A percentile compares a stretch with the other conserved stretches of the same genome.
These are phyloP conservation scores for Waitea zeae DNA, from an alignment of 1,284 basidiomycete species.

Conservation along the genomic window DNA sequence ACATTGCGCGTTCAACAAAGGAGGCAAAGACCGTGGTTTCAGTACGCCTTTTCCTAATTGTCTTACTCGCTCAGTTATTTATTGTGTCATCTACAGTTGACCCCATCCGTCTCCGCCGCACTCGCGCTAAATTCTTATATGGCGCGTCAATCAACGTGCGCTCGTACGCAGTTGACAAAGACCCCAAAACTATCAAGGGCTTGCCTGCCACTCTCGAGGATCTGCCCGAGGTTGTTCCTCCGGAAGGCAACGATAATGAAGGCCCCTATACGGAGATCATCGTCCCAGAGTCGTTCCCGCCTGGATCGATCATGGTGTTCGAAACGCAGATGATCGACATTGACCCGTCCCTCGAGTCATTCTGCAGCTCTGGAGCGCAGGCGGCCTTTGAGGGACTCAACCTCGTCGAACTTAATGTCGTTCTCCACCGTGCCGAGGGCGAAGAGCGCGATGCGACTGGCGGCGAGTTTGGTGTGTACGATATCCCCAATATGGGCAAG, in stretches of 20 bases:
- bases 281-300: constrained; percentile 78
- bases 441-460: constrained; percentile 81
- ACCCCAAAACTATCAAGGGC: constrained; percentile 46
- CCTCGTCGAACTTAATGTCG: constrained; percentile 75
- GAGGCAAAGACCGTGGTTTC: constrained; percentile 60
- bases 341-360: constrained; percentile 46
- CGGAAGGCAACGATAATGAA: constrained; percentile 42
- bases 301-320: constrained; percentile 84
- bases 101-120: constrained; percentile 69
- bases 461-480: constrained; percentile 61
- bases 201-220: constrained; percentile 58
- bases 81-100: constrained; percentile 32
- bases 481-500: constrained; percentile 55
- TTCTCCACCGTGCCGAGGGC: constrained; percentile 71
- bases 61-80: constrained; percentile 3
- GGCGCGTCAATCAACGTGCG: constrained; percentile 60
- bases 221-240: constrained; percentile 32
- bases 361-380: constrained; percentile 51
- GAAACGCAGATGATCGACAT: constrained; percentile 64
- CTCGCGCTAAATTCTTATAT: constrained; percentile 62
- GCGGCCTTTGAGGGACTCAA: constrained; percentile 62
- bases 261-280: constrained; percentile 64
- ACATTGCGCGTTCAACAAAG: constrained; percentile 76
- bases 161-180: constrained; percentile 40
- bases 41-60: constrained; percentile 26